Evolutionary conservation across 2,329 filamentous ascomycete genomes (phyloP).

Genomic region (Phaeosphaeria sp.): DNA sequence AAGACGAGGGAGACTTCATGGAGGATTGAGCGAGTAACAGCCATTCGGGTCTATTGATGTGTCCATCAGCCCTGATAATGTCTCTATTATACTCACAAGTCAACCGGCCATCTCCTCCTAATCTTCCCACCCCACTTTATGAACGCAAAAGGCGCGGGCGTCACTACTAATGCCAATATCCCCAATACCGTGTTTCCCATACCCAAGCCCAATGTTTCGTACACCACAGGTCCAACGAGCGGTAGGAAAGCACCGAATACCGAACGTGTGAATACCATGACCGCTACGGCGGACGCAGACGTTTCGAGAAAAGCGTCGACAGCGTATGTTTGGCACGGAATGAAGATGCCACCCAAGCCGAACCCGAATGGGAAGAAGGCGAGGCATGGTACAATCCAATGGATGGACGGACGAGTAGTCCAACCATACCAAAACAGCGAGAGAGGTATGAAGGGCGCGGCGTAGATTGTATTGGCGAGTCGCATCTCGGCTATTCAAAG

Average conservation of each 20-base stretch:
- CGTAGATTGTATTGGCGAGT: slow-evolving; percentile 47
- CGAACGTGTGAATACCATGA: slow-evolving; percentile 28
- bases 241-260: slow-evolving; percentile 29
- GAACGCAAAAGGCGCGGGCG: slow-evolving; percentile 75
- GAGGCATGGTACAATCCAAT: slow-evolving; percentile 59
- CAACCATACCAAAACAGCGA: slow-evolving; percentile 59
- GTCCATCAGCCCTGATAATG: not conserved
- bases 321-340: slow-evolving; percentile 38
- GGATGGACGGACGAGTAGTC: slow-evolving; percentile 58
- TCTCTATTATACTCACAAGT: not conserved
- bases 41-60: not conserved
- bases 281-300: slow-evolving; percentile 44
- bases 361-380: slow-evolving; percentile 32
- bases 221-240: slow-evolving; percentile 23
- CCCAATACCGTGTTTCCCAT: slow-evolving; percentile 61
- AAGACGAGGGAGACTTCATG: too few species aligned
- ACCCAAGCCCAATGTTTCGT: slow-evolving; percentile 34
- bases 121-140: slow-evolving; percentile 67
- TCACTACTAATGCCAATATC: slow-evolving; percentile 71
- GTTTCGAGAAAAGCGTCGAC: slow-evolving; percentile 32
- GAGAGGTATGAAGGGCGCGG: slow-evolving; percentile 29
- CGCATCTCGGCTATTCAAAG: slow-evolving; percentile 34
- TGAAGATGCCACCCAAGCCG: slow-evolving; percentile 20
- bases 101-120: slow-evolving; percentile 5
- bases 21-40: too few species aligned